Base-by-base conservation (phyloP, 352 stramenopile genomes). In the Aphanomyces astaci region DNA sequence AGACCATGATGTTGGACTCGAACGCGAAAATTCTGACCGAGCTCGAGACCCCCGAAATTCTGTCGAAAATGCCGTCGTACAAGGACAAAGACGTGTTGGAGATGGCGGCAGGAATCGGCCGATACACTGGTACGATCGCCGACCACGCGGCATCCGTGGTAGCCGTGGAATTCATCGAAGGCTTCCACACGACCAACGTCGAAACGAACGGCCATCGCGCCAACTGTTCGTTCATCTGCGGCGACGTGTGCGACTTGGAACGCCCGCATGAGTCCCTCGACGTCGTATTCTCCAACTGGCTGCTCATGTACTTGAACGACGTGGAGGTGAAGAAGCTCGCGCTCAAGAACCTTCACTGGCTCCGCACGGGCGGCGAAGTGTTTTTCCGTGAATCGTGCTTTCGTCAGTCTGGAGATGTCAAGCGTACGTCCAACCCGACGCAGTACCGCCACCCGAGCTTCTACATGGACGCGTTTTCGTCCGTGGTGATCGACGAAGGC, bases 1-100 rank as follows among this genome's bases (percentile, higher is more conserved):
- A 92, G 72, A 87, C 81, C 36, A 92, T 92, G 84, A 92, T 92
- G 84, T 78, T 92, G 33, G 84, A 92, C 77, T 76, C 84, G 51
- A 90, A 92, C 70, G 84, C 84, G 69, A 77, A 84, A 69, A 78
- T 73, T 57, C 77, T 92, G 4, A 80, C 89, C 43, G 82, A 90
- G 59, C 72, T 90, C 13, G 84, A 91, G 72, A 79, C 84, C 56
- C 84, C 83, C 2, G 82, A 93, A 73, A 89, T 93, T 67, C 72
- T 93, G 63, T 77, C 77, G 63, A 88, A 84, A 39, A 80, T 84
- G 10, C 84, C 84, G 2, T 64, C 52, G 54, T 82, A 88, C 75
- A 57, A 73, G 0, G 71, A 74, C 55, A 86, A 88, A 67, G 80
- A 88, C 66, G 82, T 90, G 52, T 71, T 90, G 25, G 82, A 90